Conservation (phyloP, 2,329 filamentous ascomycete species). For the Trichoderma afroharzianum region DNA sequence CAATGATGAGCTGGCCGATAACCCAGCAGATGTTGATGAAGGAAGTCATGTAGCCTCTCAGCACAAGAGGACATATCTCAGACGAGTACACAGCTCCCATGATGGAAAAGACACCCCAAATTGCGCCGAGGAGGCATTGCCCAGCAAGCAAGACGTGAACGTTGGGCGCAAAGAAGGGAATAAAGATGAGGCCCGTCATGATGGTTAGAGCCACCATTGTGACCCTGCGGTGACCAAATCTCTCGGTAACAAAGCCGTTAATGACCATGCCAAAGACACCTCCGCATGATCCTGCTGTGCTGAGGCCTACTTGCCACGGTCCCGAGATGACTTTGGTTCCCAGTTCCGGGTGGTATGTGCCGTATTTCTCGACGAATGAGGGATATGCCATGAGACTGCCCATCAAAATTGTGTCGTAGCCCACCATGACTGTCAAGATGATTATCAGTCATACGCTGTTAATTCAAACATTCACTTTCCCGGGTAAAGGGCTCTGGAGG, state of each 20-base stretch:
- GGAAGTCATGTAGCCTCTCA: conserved; percentile 37
- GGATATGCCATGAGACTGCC: conserved; percentile 33
- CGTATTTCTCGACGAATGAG: conserved; percentile 30
- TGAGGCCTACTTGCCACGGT: conserved; percentile 46
- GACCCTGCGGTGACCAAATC: conserved; percentile 40
- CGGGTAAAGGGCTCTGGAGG: not conserved
- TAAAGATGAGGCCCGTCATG: conserved; percentile 27
- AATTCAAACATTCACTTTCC: not conserved
- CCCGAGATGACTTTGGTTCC: conserved; percentile 34
- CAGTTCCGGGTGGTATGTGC: conserved; percentile 16
- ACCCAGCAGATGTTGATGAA: conserved; percentile 27
- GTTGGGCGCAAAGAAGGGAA: conserved; percentile 28
- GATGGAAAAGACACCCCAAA: conserved; percentile 39
- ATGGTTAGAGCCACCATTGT: conserved; percentile 46
- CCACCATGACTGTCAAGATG: conserved; percentile 35
- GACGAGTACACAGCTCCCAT: conserved; percentile 42
- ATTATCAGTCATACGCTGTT: not conserved
- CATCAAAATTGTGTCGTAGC: conserved; percentile 30
- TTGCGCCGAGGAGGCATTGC: conserved; percentile 40
- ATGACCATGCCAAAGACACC: conserved; percentile 28
- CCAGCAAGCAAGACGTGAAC: conserved; percentile 39
- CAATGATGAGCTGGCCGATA: conserved; percentile 17
- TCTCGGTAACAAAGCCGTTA: conserved; percentile 22
- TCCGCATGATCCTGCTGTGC: conserved; percentile 40
- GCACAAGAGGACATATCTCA: conserved; percentile 30